A percentile compares a stretch with the other conserved stretches of the same genome.
Conservation (phyloP, 2,329 filamentous ascomycete species). For the Penicillium oxalicum region DNA sequence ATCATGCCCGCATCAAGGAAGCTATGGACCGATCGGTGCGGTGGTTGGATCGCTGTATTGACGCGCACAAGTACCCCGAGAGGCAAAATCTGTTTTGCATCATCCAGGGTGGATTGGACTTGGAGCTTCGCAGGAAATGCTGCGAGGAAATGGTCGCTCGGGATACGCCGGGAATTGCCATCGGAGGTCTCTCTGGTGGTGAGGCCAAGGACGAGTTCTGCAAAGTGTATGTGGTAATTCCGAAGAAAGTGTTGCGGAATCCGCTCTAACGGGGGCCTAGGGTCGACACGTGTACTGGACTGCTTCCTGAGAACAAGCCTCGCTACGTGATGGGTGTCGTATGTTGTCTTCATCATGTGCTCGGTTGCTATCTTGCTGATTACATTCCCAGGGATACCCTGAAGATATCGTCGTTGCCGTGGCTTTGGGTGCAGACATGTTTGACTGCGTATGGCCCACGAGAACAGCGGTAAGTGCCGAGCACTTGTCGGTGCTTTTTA, state of each 20-base stretch:
- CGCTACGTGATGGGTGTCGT: constrained; percentile 97
- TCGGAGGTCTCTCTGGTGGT: constrained; percentile 88
- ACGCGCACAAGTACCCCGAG: constrained; percentile 75
- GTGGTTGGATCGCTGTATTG: constrained; percentile 93
- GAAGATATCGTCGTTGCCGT: constrained; percentile 93
- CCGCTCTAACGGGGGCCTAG: constrained; percentile 21
- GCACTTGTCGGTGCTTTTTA: not conserved
- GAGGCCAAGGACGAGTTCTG: constrained; percentile 94
- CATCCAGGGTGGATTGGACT: constrained; percentile 89
- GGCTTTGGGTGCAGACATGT: constrained; percentile 96
- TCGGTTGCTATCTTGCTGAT: constrained; percentile 3
- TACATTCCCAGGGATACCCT: constrained; percentile 64
- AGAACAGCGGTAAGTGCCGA: constrained; percentile 63
- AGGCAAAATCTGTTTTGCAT: constrained; percentile 96
- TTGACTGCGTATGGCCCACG: constrained; percentile 98
- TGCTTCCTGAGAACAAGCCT: constrained; percentile 87
- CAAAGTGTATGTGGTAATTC: constrained; percentile 51
- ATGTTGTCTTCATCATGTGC: constrained; percentile 20
- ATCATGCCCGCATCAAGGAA: constrained; percentile 78
- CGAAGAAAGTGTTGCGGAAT: too few species aligned
- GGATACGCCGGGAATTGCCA: constrained; percentile 92
- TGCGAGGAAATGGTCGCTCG: constrained; percentile 80
- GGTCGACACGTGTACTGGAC: constrained; percentile 73
- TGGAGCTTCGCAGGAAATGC: constrained; percentile 78
- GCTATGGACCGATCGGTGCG: constrained; percentile 92